Percentiles rank a stretch among this genome's conserved stretches.
These are phyloP conservation scores for Yamadazyma pseudoaaseri DNA, from an alignment of 1,139 yeast species.

Conservation along the genomic window DNA sequence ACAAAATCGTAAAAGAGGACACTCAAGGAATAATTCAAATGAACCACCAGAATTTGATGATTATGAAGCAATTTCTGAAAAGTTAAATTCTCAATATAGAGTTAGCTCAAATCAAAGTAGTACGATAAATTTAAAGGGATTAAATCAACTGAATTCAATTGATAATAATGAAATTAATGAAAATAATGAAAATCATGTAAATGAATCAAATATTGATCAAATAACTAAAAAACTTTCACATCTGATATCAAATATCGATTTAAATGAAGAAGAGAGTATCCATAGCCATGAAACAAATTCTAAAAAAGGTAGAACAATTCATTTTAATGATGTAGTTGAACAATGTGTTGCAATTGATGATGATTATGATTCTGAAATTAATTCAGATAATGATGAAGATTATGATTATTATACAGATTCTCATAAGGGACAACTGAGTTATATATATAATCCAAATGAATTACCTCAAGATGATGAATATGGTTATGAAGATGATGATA, in stretches of 20 bases:
- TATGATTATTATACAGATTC: constrained; percentile 17
- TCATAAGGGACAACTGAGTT: constrained; percentile 11
- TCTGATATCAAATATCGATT: constrained; percentile 8
- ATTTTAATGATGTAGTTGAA: constrained; percentile 88
- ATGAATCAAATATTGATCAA: constrained; percentile 7
- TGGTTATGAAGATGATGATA: constrained; percentile 25
- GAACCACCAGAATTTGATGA: constrained; percentile 49
- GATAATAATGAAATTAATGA: constrained; percentile 4
- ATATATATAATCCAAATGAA: constrained; percentile 7
- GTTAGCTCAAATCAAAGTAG: constrained; percentile 19
- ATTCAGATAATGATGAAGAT: constrained; percentile 29
- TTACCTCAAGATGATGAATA: constrained; percentile 14
- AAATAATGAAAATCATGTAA: constrained; percentile 1
- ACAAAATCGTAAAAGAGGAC: constrained; percentile 15
- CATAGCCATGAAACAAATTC: constrained; percentile 1
- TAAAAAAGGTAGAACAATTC: constrained; percentile 62
- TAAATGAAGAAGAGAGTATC: constrained; percentile 4
- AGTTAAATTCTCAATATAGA: constrained; percentile 57
- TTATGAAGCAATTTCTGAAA: constrained; percentile 57
- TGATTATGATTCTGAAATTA: constrained; percentile 21
- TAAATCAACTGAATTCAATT: constrained; percentile 4
- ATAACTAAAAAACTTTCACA: constrained; percentile 4
- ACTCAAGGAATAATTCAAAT: constrained; percentile 16
- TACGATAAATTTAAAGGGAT: constrained; percentile 14
- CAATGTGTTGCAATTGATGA: constrained; percentile 80